phyloP scores from a whole-genome alignment of 257 asterid genomes.

The Salvia hispanica region DNA sequence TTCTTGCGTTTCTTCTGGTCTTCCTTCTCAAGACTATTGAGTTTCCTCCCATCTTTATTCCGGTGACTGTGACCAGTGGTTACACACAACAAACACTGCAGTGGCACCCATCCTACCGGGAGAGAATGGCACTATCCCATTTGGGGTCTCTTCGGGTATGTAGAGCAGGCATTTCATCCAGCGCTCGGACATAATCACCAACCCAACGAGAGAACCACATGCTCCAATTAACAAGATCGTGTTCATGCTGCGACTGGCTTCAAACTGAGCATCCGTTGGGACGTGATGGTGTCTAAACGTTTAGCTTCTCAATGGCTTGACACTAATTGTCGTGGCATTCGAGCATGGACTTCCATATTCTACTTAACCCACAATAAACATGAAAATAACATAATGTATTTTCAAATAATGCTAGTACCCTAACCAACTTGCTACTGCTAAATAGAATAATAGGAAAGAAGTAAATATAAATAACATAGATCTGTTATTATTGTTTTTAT shows the following conservation, averaged over 20 bases:
- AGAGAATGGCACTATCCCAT: conserved; percentile 80
- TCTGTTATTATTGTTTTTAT: too few species aligned
- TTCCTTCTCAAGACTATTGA: conserved; percentile 78
- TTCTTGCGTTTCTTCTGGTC: conserved; percentile 79
- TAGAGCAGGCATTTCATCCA: conserved; percentile 85
- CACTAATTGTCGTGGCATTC: conserved; percentile 85
- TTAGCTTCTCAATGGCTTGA: conserved; percentile 86
- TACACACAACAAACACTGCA: conserved; percentile 68
- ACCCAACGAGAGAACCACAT: conserved; percentile 80
- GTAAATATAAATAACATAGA: neutral
- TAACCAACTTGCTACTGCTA: too few species aligned
- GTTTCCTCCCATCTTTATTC: conserved; percentile 75
- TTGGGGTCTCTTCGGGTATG: conserved; percentile 89
- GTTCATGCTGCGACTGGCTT: conserved; percentile 80
- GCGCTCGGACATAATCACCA: conserved; percentile 51
- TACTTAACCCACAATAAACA: conserved; percentile 48
- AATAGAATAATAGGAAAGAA: neutral
- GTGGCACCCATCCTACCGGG: conserved; percentile 96
- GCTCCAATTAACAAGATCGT: conserved; percentile 80
- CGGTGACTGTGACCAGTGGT: conserved; percentile 82
- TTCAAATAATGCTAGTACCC: neutral
- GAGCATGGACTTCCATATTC: conserved; percentile 94
- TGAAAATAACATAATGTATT: neutral
- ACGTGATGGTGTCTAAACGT: conserved; percentile 68
- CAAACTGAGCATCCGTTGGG: conserved; percentile 68